Evolutionary conservation across 371 early-diverging fungal species (phyloP), one percentile per base, ranked within the genome.

Genomic region (Smittium culicis): DNA sequence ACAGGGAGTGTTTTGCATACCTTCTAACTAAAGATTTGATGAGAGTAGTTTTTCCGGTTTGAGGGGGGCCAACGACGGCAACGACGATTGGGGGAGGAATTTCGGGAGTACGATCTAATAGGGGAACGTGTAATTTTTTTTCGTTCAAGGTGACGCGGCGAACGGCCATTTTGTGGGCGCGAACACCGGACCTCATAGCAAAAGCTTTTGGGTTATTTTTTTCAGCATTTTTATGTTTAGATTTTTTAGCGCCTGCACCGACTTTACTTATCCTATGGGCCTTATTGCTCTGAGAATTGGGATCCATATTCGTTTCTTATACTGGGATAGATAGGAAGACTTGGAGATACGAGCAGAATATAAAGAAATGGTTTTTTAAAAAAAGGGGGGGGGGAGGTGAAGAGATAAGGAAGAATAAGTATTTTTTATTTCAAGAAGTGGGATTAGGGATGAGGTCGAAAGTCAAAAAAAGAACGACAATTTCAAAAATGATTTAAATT

Each of bases 1-100:
- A 80, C 71, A 96, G 74, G 64, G 88, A 91, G 73, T 96, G 93
- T 75, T 93, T 93, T 25, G 96, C 92, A 80, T 88, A 97, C 66
- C 89, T 80, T 72, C 94, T 93, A 45, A 98, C 92, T n/a, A 98
- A 84, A 20, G 94, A 94, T 65, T 86, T 84, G 75, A 97, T 94
- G 70, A 98, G 74, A 2, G 97, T 96, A 16, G 94, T 88, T 79
- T 98, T 98, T 68, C 98, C 98, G 69, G 87, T 84, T 85, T 87
- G 85, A 56, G 96, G 94, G 56, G 98, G 98, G 20, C 98, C 98
- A 66, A 93, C 95, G 2, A 98, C 94, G 14, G 96, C 95, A 59
- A 94, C 84, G 1, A 96, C 84, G 14, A 93, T 82, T 27, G 98
- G 98, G 33, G 97, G 93, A 35, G 94, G 84, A 64, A 88, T 91